Base-by-base conservation (phyloP, 495 filamentous ascomycete genomes). In the Tuber calosporum region DNA sequence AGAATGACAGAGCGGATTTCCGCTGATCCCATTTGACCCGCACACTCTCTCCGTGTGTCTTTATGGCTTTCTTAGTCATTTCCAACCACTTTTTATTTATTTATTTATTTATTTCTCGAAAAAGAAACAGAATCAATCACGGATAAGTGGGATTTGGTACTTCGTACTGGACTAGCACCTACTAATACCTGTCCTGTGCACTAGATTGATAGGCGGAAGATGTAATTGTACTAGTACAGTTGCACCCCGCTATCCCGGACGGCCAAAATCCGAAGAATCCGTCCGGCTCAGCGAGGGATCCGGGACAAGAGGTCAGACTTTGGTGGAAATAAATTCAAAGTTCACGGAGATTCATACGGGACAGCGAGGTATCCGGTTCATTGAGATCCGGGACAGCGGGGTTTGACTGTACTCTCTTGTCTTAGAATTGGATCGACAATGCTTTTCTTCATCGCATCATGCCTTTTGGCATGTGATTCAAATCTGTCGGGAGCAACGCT, bases 381-480 rank as follows among this genome's bases (percentile, higher is more conserved):
- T n/a, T n/a, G n/a, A n/a, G n/a, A n/a, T n/a, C n/a, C n/a, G n/a
- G n/a, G n/a, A n/a, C n/a, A n/a, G n/a, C n/a, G n/a, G n/a, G n/a
- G n/a, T n/a, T n/a, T n/a, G n/a, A n/a, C n/a, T n/a, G n/a, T 62
- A 34, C 26, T 58, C 53, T 58, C 30, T 58, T 58, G 53, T 58
- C 53, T 58, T 30, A 26, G 53, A 58, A 30, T 58, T 58, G 53
- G 53, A 58, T 58, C 53, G 53, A 58, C 53, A 58, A 58, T 58
- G 26, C 53, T 62, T 62, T 62, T 19, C 26, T 62, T 34, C 26
- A 34, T 34, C n/a, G 53, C 26, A 62, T 34, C 53, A 34, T 58
- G 53, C 0, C n/a, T 26, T 26, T 13, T 30, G 53, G 11, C 53
- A 58, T 62, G 53, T 62, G 53, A 62, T 62, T 62, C 26, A 62